Evolutionary conservation across 2,329 filamentous ascomycete genomes (phyloP).

Genomic region (Diaporthe aspalathi): DNA sequence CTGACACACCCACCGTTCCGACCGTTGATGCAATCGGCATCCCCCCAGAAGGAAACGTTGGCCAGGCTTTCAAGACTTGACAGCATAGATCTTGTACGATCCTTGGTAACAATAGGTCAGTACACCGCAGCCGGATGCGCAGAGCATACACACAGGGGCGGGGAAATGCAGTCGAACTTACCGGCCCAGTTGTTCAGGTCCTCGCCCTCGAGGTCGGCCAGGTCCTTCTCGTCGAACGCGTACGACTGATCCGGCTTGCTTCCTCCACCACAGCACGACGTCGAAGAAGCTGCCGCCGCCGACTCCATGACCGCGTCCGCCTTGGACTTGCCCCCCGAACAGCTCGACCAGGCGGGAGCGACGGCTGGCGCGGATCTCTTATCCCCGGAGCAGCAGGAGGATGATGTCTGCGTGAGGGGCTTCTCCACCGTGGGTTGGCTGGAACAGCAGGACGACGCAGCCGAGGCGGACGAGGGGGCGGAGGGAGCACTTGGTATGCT

Average conservation of each 20-base stretch:
- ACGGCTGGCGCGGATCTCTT: neutral
- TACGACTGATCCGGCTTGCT: conserved; percentile 41
- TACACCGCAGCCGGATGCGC: neutral
- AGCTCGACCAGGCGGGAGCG: conserved; percentile 24
- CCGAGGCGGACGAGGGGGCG: conserved; percentile 29
- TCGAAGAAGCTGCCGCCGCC: conserved; percentile 18
- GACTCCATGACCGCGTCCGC: conserved; percentile 40
- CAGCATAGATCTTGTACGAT: conserved; percentile 62
- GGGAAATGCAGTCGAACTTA: conserved; percentile 44
- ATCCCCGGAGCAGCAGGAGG: conserved; percentile 10
- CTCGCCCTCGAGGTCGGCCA: conserved; percentile 44
- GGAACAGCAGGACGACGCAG: conserved; percentile 1
- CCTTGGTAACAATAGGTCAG: conserved; percentile 45
- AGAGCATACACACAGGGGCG: neutral
- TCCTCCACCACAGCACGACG: conserved; percentile 26
- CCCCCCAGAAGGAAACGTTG: too few species aligned
- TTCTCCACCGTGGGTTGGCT: neutral
- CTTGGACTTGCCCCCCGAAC: conserved; percentile 31
- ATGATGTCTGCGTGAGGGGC: neutral
- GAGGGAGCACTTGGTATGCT: conserved; percentile 23
- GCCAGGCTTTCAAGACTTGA: conserved; percentile 52
- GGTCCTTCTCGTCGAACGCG: conserved; percentile 36
- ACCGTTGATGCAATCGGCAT: neutral
- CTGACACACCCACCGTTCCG: neutral
- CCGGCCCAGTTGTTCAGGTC: conserved; percentile 65